A percentile compares a stretch with the other conserved stretches of the same genome.
Evolutionary conservation across 805 yeast species (phyloP).

Genomic region (Candida pseudofarinosa): DNA sequence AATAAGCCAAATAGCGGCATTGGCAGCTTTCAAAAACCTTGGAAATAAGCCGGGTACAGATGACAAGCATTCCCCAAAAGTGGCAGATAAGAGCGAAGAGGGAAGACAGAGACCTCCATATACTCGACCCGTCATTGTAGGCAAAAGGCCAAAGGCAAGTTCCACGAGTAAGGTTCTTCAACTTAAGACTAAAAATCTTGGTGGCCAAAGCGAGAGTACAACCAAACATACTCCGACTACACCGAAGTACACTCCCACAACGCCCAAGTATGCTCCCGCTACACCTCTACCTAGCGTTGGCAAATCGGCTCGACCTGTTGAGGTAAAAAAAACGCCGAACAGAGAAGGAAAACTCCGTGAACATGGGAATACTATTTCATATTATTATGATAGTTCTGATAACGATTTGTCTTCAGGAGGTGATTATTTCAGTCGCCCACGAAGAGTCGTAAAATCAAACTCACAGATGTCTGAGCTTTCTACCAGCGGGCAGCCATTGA

Average conservation of each 20-base stretch:
- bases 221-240: neutral
- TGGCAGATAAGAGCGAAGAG: neutral
- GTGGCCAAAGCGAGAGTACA: neutral
- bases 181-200: neutral
- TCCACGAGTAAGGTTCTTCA: neutral
- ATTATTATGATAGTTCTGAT: neutral
- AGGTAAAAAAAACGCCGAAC: too few species aligned
- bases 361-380: too few species aligned
- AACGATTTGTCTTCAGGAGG: neutral
- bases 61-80: neutral
- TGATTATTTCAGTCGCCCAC: neutral
- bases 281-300: too few species aligned
- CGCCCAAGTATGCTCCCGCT: neutral
- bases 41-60: neutral
- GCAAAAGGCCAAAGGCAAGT: neutral
- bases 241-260: neutral
- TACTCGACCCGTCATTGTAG: neutral
- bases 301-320: too few species aligned
- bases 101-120: neutral
- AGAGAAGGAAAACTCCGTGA: too few species aligned
- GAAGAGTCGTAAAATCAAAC: neutral
- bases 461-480: neutral
- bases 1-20: slow-evolving; percentile 41
- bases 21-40: slow-evolving; percentile 37
- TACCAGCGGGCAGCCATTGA: slow-evolving; percentile 12